Evolutionary conservation across 257 asterid species (phyloP).

Genomic region (Jacaranda copaia): DNA sequence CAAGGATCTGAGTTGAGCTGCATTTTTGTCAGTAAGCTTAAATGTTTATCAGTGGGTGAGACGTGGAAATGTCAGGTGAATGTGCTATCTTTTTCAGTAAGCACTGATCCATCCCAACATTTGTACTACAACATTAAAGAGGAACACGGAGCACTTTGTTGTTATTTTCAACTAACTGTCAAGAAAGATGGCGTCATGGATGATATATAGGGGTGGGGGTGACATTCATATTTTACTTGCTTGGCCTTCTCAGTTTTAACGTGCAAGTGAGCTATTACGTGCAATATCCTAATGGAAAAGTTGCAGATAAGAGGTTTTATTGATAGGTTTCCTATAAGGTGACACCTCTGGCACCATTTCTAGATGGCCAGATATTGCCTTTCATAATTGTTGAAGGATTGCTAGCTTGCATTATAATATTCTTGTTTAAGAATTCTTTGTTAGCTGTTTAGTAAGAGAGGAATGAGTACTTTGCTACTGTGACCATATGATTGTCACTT

Average conservation of each 20-base stretch:
- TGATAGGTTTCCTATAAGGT: slow-evolving; percentile 22
- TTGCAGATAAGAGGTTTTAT: slow-evolving; percentile 6
- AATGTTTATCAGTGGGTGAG: slow-evolving; percentile 25
- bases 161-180: slow-evolving; percentile 6
- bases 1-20: neutral
- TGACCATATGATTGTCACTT: neutral
- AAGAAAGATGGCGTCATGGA: slow-evolving; percentile 2
- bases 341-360: neutral
- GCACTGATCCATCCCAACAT: slow-evolving; percentile 15
- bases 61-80: slow-evolving; percentile 5
- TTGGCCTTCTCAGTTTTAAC: neutral
- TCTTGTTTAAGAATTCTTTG: neutral
- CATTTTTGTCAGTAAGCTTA: slow-evolving; percentile 21
- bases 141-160: neutral
- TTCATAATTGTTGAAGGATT: slow-evolving; percentile 20
- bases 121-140: slow-evolving; percentile 13
- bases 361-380: neutral
- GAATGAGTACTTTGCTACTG: slow-evolving; percentile 13
- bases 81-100: neutral
- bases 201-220: slow-evolving; percentile 3
- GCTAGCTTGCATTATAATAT: slow-evolving; percentile 11
- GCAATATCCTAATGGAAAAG: slow-evolving; percentile 1
- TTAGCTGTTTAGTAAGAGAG: slow-evolving; percentile 16
- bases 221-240: neutral
- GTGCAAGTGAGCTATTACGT: neutral